Evolutionary conservation across 768 basidiomycete genomes (phyloP), one percentile per base, ranked within the genome.

Genomic region (Cubamyces lactineus): DNA sequence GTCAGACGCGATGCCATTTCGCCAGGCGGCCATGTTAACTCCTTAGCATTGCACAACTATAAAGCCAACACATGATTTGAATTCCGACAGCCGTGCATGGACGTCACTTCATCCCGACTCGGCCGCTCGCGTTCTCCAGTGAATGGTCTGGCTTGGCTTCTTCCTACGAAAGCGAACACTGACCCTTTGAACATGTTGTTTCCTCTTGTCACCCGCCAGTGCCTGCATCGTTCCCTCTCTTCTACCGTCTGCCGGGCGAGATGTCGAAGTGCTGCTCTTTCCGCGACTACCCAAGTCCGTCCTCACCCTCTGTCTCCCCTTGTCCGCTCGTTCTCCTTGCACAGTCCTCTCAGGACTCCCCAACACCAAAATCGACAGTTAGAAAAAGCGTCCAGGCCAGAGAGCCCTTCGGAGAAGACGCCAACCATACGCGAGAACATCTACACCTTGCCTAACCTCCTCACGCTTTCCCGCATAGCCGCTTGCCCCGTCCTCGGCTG

Each of bases 401-500:
- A 49, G 5, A 23, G 12, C 13, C 15, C 48, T 4, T 8, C 40
- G 7, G 60, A 55, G 28, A 49, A 51, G 38, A 16, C 64, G 19
- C 46, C 41, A 2, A 49, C 48, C 34, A 13, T 63, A 34, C 53
- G 84, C 66, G 94, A 96, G 74, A 93, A 96, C 71, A 93, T 95
- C 61, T 98, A 97, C 77, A 99, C 97, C 1, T 67, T 96, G 38
- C 97, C 97, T 0, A 99, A 99, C 71, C 70, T 92, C 6, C 79
- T 99, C 43, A 98, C 97, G 1, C 69, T 87, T 23, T 94, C 94
- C 1, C 84, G 97, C 47, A 96, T 99, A 67, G 67, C 86, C 16
- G 86, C 96, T 0, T 97, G 95, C 71, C 97, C 97, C 11, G 79
- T 90, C 13, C 83, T 99, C n/a, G 96, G 92, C 5, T 97, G 91